These are phyloP conservation scores for Alternaria infectoria DNA, from an alignment of 2,329 filamentous ascomycete genomes.

Conservation along the genomic window DNA sequence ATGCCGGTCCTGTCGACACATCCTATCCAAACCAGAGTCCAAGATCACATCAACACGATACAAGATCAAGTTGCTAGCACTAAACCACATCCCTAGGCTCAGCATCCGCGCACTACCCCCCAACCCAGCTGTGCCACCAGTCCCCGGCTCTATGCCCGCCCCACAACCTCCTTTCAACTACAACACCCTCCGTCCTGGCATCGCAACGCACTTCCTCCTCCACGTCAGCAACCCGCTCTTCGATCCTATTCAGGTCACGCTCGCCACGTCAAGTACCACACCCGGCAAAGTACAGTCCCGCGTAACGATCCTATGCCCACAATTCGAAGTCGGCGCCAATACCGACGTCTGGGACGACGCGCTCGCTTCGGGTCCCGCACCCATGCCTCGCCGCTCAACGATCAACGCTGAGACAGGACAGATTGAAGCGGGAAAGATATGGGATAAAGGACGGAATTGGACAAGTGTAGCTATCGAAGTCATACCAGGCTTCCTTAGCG, in stretches of 20 bases:
- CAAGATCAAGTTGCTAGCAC: constrained; percentile 87
- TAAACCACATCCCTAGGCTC: constrained; percentile 83
- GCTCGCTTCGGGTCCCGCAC: constrained; percentile 57
- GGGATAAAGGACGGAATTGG: constrained; percentile 93
- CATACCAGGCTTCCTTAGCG: constrained; percentile 61
- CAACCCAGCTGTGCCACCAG: constrained; percentile 56
- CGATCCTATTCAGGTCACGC: constrained; percentile 82
- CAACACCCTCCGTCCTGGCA: constrained; percentile 55
- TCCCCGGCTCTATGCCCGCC: constrained; percentile 29
- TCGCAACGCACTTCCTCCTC: constrained; percentile 77
- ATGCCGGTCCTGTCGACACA: constrained; percentile 90
- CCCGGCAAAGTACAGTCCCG: constrained; percentile 56
- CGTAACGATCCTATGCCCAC: constrained; percentile 91
- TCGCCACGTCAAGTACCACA: constrained; percentile 72
- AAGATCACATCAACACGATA: constrained; percentile 90
- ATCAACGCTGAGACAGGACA: constrained; percentile 31
- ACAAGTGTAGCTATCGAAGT: constrained; percentile 93
- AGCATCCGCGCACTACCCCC: constrained; percentile 68
- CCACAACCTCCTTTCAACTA: constrained; percentile 50
- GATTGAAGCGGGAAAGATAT: constrained; percentile 92
- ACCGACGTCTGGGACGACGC: constrained; percentile 95
- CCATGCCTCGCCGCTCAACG: constrained; percentile 37
- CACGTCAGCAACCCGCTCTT: constrained; percentile 95
- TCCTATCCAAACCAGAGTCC: constrained; percentile 90
- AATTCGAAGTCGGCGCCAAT: constrained; percentile 93